These are phyloP conservation scores for Calonectria pseudoturangicola DNA, from an alignment of 2,329 filamentous ascomycete genomes.

Conservation along the genomic window DNA sequence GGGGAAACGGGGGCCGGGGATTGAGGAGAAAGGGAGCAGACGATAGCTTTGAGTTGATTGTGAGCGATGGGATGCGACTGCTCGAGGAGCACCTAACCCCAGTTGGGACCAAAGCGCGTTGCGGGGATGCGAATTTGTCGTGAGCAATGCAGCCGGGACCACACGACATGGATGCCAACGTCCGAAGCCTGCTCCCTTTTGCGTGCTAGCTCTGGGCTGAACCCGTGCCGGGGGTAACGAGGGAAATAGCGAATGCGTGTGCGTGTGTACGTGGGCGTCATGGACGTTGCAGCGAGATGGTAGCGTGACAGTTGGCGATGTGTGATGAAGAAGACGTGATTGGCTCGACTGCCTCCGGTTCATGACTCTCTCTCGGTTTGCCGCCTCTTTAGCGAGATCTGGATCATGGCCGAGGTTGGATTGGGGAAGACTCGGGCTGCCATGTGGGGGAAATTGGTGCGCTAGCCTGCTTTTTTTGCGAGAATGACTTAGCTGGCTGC, in stretches of 20 bases:
- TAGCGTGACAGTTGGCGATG: slow-evolving; percentile 9
- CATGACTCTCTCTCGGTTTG: slow-evolving; percentile 20
- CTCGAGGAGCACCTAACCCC: slow-evolving; percentile 21
- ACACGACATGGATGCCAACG: slow-evolving; percentile 18
- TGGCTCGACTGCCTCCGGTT: slow-evolving; percentile 12
- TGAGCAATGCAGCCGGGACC: slow-evolving; percentile 18
- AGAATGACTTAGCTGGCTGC: slow-evolving; percentile 7
- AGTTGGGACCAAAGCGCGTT: slow-evolving; percentile 26
- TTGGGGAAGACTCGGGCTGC: slow-evolving; percentile 12
- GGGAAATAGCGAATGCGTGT: slow-evolving; percentile 15
- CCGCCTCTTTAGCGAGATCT: slow-evolving; percentile 16
- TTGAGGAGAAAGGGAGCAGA: slow-evolving; percentile 6
- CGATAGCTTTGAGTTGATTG: slow-evolving; percentile 8
- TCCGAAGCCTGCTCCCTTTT: slow-evolving; percentile 20
- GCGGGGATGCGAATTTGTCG: slow-evolving; percentile 15
- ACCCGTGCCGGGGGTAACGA: slow-evolving; percentile 11
- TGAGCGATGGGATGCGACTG: slow-evolving; percentile 1
- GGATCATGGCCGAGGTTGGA: slow-evolving; percentile 27
- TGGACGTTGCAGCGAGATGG: slow-evolving; percentile 18
- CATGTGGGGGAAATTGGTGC: slow-evolving; percentile 33
- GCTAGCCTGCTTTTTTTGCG: slow-evolving; percentile 17
- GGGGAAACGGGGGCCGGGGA: slow-evolving; percentile 25
- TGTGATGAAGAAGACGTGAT: slow-evolving; percentile 24
- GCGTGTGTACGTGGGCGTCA: not conserved
- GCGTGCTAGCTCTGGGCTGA: slow-evolving; percentile 13